Base-by-base conservation (phyloP, 345 rosid genomes). In the Anacardium occidentale region DNA sequence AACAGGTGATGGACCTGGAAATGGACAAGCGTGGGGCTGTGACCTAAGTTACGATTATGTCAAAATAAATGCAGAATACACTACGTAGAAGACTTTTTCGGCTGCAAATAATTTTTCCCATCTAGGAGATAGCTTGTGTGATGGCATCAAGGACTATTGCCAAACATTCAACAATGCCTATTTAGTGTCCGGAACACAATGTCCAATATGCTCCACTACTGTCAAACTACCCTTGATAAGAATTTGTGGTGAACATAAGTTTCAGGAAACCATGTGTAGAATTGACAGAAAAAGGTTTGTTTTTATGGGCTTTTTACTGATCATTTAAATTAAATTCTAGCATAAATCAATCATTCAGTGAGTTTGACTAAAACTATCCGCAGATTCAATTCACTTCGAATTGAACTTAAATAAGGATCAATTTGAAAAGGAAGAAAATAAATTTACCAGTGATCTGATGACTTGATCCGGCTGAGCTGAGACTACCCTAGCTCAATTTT, bases 31-130 rank as follows among this genome's bases (percentile, higher is more conserved):
- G 0, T 91, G 96, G 93, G 97, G 98, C 17, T 92, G 98, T 17
- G 97, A 95, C 73, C 82, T 89, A 18, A 92, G 96, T 70, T 95
- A 91, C 37, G 97, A 91, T 70, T 95, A 92, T 64, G 91, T 95
- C 69, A 91, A 85, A 72, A 92, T 91, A 75, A 92, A 92, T 24
- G 99, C 97, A 0, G 94, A 89, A 70, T 91, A 95, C 84, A 92
- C 97, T 0, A 86, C 98, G 2, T 91, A 84, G 70, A 72, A 59
- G 45, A 15, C 37, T 5, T 17, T 7, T 4, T 6, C 9, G 10
- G 25, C 10, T 10, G 9, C 4, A 0, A 7, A 21, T 3, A 10
- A 42, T 18, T 21, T 45, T 17, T 17, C 12, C 2, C 47, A 10
- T 6, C 17, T 51, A 25, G 21, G 20, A n/a, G 17, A 2, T 18